Evolutionary conservation across 345 rosid genomes (phyloP), one percentile per base, ranked within the genome.

Genomic region (Toxicodendron radicans): DNA sequence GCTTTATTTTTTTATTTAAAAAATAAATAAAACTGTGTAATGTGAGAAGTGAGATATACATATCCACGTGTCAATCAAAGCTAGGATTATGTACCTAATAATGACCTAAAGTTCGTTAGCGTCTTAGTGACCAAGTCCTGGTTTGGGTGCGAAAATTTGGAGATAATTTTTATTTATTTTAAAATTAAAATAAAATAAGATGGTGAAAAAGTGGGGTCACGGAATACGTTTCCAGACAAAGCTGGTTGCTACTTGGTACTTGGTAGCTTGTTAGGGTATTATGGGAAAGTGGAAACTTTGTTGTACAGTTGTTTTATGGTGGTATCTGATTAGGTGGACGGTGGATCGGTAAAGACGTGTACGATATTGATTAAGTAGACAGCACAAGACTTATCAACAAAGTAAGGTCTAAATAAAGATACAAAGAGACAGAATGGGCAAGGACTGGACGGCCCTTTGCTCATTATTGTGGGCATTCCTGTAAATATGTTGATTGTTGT

Each of bases 11-110:
- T 41, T 62, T 51, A 53, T n/a, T 7, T 43, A 35, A 52, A 52
- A 62, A 75, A 61, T n/a, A 63, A 32, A 38, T 8, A 21, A 54
- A 58, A 58, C 48, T 33, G 64, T 32, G 32, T 10, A 61, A 38
- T 20, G 41, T 17, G 30, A 45, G 35, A 13, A 65, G n/a, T 65
- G 69, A 70, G 73, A 35, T 59, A 6, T 12, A 32, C 8, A 4
- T n/a, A 30, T 30, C 70, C 82, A 76, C 82, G 81, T 76, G 88
- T 58, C 79, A 27, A 53, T 51, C 24, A 60, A 17, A 11, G 56
- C 60, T 60, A 66, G 78, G 76, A 21, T 6, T 49, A 63, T 10
- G 27, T 45, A 38, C 72, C 74, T 48, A 70, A 71, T 12, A 21
- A 45, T 56, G 67, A 48, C 67, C 35, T 61, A 30, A n/a, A 71